A percentile compares a stretch with the other conserved stretches of the same genome.
Evolutionary conservation across 495 filamentous ascomycete species (phyloP).

Genomic region (Pseudotulostoma volvatum): DNA sequence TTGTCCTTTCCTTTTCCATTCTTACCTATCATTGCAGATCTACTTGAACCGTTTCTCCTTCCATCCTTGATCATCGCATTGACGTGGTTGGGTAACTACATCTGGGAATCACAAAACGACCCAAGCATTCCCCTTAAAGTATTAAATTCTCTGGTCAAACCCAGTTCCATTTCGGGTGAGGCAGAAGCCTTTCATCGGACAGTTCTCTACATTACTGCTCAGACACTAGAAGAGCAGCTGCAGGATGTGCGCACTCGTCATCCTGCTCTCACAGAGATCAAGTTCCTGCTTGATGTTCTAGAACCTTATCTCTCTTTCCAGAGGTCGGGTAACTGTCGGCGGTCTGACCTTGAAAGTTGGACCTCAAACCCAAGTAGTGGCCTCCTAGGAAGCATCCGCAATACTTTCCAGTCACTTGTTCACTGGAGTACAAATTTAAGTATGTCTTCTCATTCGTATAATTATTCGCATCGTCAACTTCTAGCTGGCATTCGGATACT

Average conservation of each 20-base stretch:
- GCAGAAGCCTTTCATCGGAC: constrained; percentile 65
- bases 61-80: constrained; percentile 74
- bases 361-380: constrained; percentile 43
- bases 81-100: constrained; percentile 60
- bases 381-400: constrained; percentile 41
- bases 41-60: constrained; percentile 79
- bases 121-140: constrained; percentile 50
- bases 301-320: constrained; percentile 51
- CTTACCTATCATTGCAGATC: constrained; percentile 30
- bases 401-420: constrained; percentile 49
- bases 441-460: constrained; percentile 48
- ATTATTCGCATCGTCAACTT: constrained; percentile 67
- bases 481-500: constrained; percentile 49
- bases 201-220: constrained; percentile 68
- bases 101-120: constrained; percentile 53
- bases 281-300: constrained; percentile 53
- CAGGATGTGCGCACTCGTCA: constrained; percentile 53
- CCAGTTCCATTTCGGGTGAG: constrained; percentile 62
- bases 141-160: constrained; percentile 57
- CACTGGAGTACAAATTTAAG: constrained; percentile 55
- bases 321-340: constrained; percentile 44
- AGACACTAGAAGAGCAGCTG: constrained; percentile 58
- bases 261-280: constrained; percentile 50
- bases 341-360: constrained; percentile 67
- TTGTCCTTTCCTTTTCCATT: not conserved